A percentile compares a stretch with the other conserved stretches of the same genome.
These are phyloP conservation scores for Fulvia fulva DNA, from an alignment of 2,329 filamentous ascomycete genomes.

Conservation along the genomic window DNA sequence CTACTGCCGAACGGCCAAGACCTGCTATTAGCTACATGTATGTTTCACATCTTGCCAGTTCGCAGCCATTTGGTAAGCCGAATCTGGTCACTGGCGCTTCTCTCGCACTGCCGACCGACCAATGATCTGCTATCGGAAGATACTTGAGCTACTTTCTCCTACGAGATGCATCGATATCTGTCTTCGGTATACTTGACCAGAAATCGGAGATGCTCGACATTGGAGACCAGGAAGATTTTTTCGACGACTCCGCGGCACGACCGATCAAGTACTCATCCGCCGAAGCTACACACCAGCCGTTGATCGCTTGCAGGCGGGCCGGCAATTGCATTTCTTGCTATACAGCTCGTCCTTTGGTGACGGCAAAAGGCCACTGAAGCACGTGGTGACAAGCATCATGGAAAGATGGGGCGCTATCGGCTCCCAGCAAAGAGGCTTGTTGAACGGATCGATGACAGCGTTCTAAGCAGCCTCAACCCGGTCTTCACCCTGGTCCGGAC, in stretches of 20 bases:
- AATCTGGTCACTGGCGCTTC: background rate
- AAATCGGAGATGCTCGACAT: too few relatives aligned
- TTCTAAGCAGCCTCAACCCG: constrained; percentile 4
- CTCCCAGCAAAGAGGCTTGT: background rate
- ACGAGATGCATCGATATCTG: too few relatives aligned
- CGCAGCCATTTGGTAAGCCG: background rate
- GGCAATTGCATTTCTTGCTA: background rate
- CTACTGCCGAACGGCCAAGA: background rate
- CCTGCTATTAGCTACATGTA: background rate
- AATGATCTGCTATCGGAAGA: constrained; percentile 6
- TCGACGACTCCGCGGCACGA: too few relatives aligned
- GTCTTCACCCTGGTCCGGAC: background rate
- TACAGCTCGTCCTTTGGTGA: background rate
- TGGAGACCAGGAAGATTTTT: too few relatives aligned
- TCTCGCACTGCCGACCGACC: constrained; percentile 8
- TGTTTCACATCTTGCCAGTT: constrained; percentile 4
- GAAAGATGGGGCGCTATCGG: background rate
- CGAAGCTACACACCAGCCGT: background rate
- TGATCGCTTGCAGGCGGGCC: background rate
- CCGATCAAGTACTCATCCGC: too few relatives aligned
- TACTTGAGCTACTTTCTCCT: background rate
- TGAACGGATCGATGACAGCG: background rate
- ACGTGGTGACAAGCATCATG: constrained; percentile 4
- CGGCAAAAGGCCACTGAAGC: background rate
- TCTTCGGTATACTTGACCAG: background rate